These are phyloP conservation scores for Naganishia sp. DNA, from an alignment of 1,284 basidiomycete genomes.

Conservation along the genomic window DNA sequence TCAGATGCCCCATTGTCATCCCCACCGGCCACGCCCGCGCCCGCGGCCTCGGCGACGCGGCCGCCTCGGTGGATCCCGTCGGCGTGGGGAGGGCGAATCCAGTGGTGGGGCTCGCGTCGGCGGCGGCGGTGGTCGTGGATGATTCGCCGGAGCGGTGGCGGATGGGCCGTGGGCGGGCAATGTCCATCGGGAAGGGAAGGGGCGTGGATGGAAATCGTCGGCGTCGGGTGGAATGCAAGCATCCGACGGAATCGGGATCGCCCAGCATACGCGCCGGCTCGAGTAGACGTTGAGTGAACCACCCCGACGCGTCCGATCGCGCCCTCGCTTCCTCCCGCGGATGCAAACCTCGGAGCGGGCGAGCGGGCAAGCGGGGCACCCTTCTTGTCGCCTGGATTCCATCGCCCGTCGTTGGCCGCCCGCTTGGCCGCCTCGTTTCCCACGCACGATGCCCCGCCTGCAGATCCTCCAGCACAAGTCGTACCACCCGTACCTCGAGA, in stretches of 20 bases:
- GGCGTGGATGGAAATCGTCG: too few species aligned
- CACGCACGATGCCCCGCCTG: conserved; percentile 8
- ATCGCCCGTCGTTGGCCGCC: too few species aligned
- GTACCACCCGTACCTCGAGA: conserved; percentile 55
- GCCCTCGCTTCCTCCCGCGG: not conserved
- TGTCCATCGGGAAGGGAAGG: not conserved
- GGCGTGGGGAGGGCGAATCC: conserved; percentile 11
- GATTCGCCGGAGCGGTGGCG: conserved; percentile 19
- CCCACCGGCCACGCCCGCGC: conserved; percentile 65
- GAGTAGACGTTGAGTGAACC: too few species aligned
- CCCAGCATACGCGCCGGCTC: too few species aligned
- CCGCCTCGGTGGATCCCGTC: not conserved
- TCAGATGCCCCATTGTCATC: conserved; percentile 71
- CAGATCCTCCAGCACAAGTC: conserved; percentile 51
- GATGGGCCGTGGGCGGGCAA: conserved; percentile 23
- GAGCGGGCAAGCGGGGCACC: too few species aligned
- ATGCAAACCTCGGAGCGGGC: not conserved
- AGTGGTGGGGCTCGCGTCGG: not conserved
- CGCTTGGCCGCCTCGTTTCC: too few species aligned
- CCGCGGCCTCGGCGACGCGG: not conserved
- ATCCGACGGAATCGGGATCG: too few species aligned
- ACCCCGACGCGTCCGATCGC: too few species aligned
- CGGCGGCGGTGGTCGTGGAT: not conserved
- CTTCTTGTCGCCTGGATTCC: too few species aligned
- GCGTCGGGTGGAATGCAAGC: not conserved